Percentiles rank a stretch among this genome's conserved stretches.
Evolutionary conservation across 2,329 filamentous ascomycete species (phyloP).

Genomic region (Nigrospora osmanthi): DNA sequence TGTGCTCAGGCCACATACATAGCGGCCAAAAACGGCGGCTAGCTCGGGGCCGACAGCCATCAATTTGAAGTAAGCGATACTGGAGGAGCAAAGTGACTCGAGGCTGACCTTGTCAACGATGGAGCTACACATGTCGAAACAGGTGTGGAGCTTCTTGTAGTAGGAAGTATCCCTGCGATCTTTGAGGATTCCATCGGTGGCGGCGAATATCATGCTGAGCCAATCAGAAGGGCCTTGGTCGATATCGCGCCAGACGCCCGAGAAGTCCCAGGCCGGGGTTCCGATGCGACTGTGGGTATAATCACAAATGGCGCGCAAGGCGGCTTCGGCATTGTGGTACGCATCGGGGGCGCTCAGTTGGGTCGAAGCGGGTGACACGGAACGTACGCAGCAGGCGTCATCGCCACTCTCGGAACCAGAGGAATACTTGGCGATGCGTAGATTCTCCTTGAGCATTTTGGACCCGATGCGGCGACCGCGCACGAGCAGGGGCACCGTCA

Average conservation of each 20-base stretch:
- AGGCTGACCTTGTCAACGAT: constrained; percentile 1
- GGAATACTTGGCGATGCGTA: constrained; percentile 2
- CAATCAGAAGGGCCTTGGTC: neutral
- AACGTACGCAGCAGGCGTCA: neutral
- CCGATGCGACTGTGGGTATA: neutral
- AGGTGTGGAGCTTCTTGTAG: constrained; percentile 1
- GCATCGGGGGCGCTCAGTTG: neutral
- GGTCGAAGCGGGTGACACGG: neutral
- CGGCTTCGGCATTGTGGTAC: neutral
- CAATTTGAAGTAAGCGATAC: constrained; percentile 1
- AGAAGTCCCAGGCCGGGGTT: neutral
- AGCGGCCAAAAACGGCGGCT: constrained; percentile 1
- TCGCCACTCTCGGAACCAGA: neutral
- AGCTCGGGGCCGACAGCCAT: constrained; percentile 2
- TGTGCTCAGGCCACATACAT: neutral
- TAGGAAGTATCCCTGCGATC: neutral
- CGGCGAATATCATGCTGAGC: neutral
- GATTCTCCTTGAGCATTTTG: constrained; percentile 4
- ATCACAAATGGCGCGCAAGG: neutral
- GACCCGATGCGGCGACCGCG: constrained; percentile 5
- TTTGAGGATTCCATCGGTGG: neutral
- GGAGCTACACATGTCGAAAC: constrained; percentile 1
- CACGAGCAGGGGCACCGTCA: constrained; percentile 1
- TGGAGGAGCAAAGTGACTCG: neutral
- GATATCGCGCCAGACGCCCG: too few relatives aligned